These are phyloP conservation scores for Bryum argenteum DNA, from an alignment of 225 moss, liverwort and hornwort genomes.

Conservation along the genomic window DNA sequence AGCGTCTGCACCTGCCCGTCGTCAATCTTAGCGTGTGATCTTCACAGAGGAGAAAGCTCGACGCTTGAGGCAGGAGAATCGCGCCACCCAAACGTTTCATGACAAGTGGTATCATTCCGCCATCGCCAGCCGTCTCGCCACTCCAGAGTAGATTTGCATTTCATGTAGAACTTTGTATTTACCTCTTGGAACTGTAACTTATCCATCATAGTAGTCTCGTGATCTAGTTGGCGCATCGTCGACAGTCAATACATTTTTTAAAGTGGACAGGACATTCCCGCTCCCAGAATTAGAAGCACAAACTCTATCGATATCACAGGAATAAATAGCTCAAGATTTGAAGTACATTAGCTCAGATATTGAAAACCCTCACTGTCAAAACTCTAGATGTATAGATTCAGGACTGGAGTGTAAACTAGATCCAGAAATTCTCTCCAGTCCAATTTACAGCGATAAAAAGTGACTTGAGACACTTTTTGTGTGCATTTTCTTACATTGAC, in stretches of 20 bases:
- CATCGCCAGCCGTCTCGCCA: conserved; percentile 75
- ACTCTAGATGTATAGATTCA: neutral
- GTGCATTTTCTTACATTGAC: neutral
- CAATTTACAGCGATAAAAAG: neutral
- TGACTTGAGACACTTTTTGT: conserved; percentile 12
- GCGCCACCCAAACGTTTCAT: conserved; percentile 62
- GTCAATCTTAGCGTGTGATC: conserved; percentile 32
- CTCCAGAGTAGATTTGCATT: conserved; percentile 32
- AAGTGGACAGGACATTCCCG: conserved; percentile 13
- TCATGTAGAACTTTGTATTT: conserved; percentile 21
- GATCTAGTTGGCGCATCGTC: conserved; percentile 25
- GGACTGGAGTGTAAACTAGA: too few relatives aligned
- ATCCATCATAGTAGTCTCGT: neutral
- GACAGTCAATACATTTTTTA: conserved; percentile 31
- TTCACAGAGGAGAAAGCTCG: conserved; percentile 80
- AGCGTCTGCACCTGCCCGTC: conserved; percentile 4
- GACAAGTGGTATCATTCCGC: conserved; percentile 87
- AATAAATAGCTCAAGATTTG: neutral
- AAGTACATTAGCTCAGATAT: neutral
- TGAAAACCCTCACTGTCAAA: neutral
- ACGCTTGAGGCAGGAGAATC: conserved; percentile 60
- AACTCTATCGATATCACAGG: neutral
- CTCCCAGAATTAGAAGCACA: conserved; percentile 1
- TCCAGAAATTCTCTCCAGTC: too few relatives aligned
- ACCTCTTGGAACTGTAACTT: conserved; percentile 8